These are phyloP conservation scores for Cyberlindnera veronae DNA, from an alignment of 805 yeast genomes.

Conservation along the genomic window DNA sequence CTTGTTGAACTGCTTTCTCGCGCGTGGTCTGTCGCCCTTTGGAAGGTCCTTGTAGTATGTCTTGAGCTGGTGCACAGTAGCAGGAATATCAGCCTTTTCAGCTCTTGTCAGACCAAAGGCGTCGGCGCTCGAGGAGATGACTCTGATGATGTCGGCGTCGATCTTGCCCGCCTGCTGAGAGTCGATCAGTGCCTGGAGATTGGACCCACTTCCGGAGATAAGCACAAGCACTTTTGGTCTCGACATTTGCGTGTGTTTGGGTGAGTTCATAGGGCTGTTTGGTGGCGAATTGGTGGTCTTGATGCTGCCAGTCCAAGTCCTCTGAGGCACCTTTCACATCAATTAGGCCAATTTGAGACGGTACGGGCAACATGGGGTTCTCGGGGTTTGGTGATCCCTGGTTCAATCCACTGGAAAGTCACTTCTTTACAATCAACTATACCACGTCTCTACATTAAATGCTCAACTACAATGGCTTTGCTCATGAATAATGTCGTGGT, in stretches of 20 bases:
- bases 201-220: conserved; percentile 95
- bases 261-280: too few species aligned
- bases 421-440: too few species aligned
- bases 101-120: conserved; percentile 92
- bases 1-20: conserved; percentile 68
- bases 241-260: conserved; percentile 12
- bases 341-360: too few species aligned
- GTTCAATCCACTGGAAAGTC: too few species aligned
- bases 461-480: background rate
- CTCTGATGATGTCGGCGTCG: conserved; percentile 59
- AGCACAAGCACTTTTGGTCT: conserved; percentile 51
- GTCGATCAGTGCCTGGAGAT: conserved; percentile 90
- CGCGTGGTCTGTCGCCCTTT: conserved; percentile 59
- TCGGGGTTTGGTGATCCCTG: too few species aligned
- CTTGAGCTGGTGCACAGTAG: conserved; percentile 67
- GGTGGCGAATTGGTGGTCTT: too few species aligned
- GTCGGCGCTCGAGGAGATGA: conserved; percentile 78
- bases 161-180: conserved; percentile 42
- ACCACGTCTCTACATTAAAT: too few species aligned
- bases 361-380: too few species aligned
- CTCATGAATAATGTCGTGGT: conserved; percentile 8
- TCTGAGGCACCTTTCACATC: too few species aligned
- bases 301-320: too few species aligned
- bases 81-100: conserved; percentile 60
- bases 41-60: conserved; percentile 71